Conservation (phyloP, 78 protist species). For the Corallochytrium limacisporum region DNA sequence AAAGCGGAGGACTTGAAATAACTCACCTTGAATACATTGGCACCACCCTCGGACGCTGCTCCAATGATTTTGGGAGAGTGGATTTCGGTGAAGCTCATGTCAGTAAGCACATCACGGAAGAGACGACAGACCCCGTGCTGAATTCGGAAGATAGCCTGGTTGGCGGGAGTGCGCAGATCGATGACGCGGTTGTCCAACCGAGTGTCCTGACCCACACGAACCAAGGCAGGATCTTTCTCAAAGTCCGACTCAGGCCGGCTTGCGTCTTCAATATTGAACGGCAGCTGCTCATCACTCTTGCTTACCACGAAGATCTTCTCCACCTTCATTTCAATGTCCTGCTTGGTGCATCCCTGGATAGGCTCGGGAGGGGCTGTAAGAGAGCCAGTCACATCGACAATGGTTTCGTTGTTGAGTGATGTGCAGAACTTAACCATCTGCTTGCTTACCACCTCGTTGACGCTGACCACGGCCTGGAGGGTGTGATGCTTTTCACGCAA, state of each 20-base stretch:
- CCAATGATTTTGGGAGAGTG: constrained; percentile 93
- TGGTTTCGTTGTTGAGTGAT: constrained; percentile 58
- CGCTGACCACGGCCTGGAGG: constrained; percentile 56
- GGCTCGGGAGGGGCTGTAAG: constrained; percentile 26
- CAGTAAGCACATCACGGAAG: not conserved
- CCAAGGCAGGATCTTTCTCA: constrained; percentile 6
- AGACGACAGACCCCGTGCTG: constrained; percentile 29
- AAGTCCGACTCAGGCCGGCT: constrained; percentile 15
- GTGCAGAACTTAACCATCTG: constrained; percentile 45
- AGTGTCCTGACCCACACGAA: constrained; percentile 38
- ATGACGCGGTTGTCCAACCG: constrained; percentile 75
- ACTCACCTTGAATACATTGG: constrained; percentile 78
- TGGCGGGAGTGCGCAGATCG: constrained; percentile 82
- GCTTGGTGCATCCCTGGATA: constrained; percentile 49
- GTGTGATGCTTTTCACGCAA: constrained; percentile 55
- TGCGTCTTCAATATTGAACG: constrained; percentile 70
- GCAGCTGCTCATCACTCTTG: constrained; percentile 21
- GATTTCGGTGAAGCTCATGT: constrained; percentile 77
- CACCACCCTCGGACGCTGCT: constrained; percentile 91
- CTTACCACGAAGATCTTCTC: constrained; percentile 24
- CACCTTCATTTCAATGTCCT: constrained; percentile 62
- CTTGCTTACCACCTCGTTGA: constrained; percentile 14
- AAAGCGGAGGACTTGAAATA: constrained; percentile 77
- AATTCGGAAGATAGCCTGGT: constrained; percentile 77
- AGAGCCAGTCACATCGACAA: constrained; percentile 72